Base-by-base conservation (phyloP, 768 basidiomycete genomes). In the Amanita polypyramis region DNA sequence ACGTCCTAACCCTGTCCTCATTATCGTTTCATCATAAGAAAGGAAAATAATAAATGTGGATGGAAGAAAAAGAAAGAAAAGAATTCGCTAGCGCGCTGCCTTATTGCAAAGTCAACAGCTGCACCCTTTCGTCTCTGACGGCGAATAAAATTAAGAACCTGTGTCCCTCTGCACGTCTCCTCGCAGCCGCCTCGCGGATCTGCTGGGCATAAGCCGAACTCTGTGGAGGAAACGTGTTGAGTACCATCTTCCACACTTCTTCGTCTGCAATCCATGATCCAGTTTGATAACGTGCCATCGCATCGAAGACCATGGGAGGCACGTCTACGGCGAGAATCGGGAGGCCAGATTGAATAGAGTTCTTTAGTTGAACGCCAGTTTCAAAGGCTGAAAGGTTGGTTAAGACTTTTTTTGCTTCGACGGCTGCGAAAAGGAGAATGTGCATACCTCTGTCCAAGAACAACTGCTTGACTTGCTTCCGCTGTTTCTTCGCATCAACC, bases 271-370 rank as follows among this genome's bases (percentile, higher is more conserved):
- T 62, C 88, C 88, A 90, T 12, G 65, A 60, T 6, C 34, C 35
- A 3, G 77, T 27, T 7, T 27, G 25, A 7, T 27, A 58, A 30
- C 68, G 73, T 23, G 71, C 69, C 69, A 91, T 74, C 1, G 68
- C 56, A 40, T 87, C 83, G 52, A 88, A 88, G 1, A 78, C 71
- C 5, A 65, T 50, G 0, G 71, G 60, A 1, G 78, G 65, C 8
- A 89, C 79, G 48, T 90, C 87, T 11, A 90, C 70, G 1, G 78
- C 85, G n/a, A 91, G 63, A 17, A 76, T 77, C 1, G 84, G 82
- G 52, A 85, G 67, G 8, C 77, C 78, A 8, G 65, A 69, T 50
- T 79, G 75, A 20, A 83, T 64, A 0, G 80, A 73, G 8, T 70
- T 67, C 58, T 78, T 80, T 45, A 89, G 65, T 27, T 80, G 70